Base-by-base conservation (phyloP, 345 rosid species). In the Odontarrhena argentea region DNA sequence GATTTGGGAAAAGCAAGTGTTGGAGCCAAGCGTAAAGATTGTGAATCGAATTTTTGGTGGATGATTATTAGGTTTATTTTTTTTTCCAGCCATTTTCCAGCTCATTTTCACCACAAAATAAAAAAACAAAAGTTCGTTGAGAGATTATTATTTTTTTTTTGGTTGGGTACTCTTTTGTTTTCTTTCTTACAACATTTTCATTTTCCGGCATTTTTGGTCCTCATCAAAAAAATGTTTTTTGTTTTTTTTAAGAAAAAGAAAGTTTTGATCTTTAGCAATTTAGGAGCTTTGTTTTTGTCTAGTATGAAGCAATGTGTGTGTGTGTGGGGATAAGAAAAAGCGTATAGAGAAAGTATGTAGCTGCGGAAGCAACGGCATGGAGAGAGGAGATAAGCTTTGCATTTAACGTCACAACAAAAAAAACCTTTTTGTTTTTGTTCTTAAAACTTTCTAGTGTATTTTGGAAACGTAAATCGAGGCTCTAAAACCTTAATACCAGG, bases 11-110 rank as follows among this genome's bases (percentile, higher is more conserved):
- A 72, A 69, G 53, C 76, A 94, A 70, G 91, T 94, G 10, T 1
- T 88, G 83, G 77, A 76, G 55, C 88, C 95, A 67, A 85, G 96
- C 85, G 81, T 78, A 81, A 80, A 91, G 82, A 83, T 88, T 76
- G 99, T 91, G 87, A 88, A 76, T 47, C 77, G 74, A 5, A 74
- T 18, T 74, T 8, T 94, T 94, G 78, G 70, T 91, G 87, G 71
- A 79, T 63, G 78, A 79, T 63, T 77, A 84, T 85, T 82, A 89
- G 92, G 82, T 81, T 72, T 18, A 2, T 24, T 18, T 72, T 18
- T 7, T 30, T 63, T 73, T 70, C 61, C 80, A 71, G 78, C 78
- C 49, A 60, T 63, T 78, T 75, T 65, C 73, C 78, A 75, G 64
- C 81, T 68, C 67, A 65, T 72, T 71, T 63, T 46, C 47, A 22